Evolutionary conservation across 2,329 filamentous ascomycete species (phyloP).

Genomic region (Fusarium denticulatum): DNA sequence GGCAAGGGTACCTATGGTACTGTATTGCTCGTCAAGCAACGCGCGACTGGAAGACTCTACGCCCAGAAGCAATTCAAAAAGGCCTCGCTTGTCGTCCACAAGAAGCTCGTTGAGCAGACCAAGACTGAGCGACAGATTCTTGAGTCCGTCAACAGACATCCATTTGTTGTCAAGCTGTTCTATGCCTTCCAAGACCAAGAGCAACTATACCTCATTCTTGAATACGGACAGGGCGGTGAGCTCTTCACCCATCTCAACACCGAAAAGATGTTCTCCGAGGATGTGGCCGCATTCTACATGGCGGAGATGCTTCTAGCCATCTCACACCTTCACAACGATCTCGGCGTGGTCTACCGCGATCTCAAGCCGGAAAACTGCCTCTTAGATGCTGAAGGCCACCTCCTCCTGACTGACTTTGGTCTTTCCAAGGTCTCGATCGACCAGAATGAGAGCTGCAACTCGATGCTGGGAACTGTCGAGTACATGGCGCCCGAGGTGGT

Average conservation of each 20-base stretch:
- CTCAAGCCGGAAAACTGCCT: slow-evolving; percentile 98
- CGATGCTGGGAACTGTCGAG: slow-evolving; percentile 92
- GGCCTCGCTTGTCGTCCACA: slow-evolving; percentile 92
- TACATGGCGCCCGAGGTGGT: slow-evolving; percentile 99
- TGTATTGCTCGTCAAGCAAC: slow-evolving; percentile 91
- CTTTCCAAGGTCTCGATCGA: slow-evolving; percentile 93
- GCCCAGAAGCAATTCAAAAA: slow-evolving; percentile 99
- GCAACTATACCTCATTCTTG: slow-evolving; percentile 95
- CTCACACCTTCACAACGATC: slow-evolving; percentile 88
- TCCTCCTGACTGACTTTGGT: slow-evolving; percentile 95
- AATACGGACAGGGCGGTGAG: slow-evolving; percentile 97
- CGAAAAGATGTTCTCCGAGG: slow-evolving; percentile 94
- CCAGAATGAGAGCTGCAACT: slow-evolving; percentile 74
- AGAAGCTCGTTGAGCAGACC: slow-evolving; percentile 95
- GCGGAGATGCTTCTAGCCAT: slow-evolving; percentile 96
- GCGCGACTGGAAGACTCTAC: slow-evolving; percentile 85
- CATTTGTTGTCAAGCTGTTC: slow-evolving; percentile 97
- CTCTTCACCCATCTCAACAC: slow-evolving; percentile 94
- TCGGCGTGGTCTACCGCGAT: slow-evolving; percentile 96
- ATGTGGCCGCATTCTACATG: slow-evolving; percentile 95
- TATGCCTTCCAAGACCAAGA: slow-evolving; percentile 99
- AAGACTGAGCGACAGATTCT: slow-evolving; percentile 96
- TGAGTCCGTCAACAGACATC: slow-evolving; percentile 94
- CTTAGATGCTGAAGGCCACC: slow-evolving; percentile 87
- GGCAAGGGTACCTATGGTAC: slow-evolving; percentile 98